Evolutionary conservation across 768 basidiomycete species (phyloP).

Genomic region (Xerocomellus intermedius): DNA sequence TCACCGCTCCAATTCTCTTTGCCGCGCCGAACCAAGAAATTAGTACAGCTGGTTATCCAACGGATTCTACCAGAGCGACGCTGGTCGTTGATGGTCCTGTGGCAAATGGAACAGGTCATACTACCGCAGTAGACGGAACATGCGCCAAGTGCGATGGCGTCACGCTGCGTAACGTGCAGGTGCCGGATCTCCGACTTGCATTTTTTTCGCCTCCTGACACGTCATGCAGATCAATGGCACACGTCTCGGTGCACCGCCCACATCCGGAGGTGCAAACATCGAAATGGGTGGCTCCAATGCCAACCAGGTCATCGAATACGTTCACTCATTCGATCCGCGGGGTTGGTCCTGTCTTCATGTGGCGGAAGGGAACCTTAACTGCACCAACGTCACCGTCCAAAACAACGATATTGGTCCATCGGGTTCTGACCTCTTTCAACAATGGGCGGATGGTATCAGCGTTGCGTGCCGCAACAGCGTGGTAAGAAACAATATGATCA

Average conservation of each 20-base stretch:
- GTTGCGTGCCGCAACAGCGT: constrained; percentile 61
- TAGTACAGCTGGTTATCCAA: constrained; percentile 75
- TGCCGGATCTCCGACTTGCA: constrained; percentile 19
- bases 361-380: constrained; percentile 62
- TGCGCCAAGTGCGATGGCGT: constrained; percentile 59
- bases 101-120: constrained; percentile 60
- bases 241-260: constrained; percentile 51
- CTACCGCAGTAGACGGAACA: constrained; percentile 69
- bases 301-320: constrained; percentile 73
- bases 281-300: constrained; percentile 80
- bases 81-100: constrained; percentile 69
- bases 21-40: constrained; percentile 74
- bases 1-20: constrained; percentile 67
- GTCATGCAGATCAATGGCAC: constrained; percentile 66
- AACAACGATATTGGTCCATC: constrained; percentile 86
- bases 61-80: constrained; percentile 61
- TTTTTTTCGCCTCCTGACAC: background rate
- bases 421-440: constrained; percentile 58
- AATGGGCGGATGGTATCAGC: constrained; percentile 86
- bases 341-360: constrained; percentile 85
- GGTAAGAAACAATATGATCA: constrained; percentile 66
- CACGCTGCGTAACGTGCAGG: constrained; percentile 72
- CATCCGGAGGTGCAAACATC: constrained; percentile 70
- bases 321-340: constrained; percentile 72
- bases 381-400: constrained; percentile 63